Evolutionary conservation across 768 basidiomycete genomes (phyloP), one percentile per base, ranked within the genome.

Genomic region (Tulasnella calospora): DNA sequence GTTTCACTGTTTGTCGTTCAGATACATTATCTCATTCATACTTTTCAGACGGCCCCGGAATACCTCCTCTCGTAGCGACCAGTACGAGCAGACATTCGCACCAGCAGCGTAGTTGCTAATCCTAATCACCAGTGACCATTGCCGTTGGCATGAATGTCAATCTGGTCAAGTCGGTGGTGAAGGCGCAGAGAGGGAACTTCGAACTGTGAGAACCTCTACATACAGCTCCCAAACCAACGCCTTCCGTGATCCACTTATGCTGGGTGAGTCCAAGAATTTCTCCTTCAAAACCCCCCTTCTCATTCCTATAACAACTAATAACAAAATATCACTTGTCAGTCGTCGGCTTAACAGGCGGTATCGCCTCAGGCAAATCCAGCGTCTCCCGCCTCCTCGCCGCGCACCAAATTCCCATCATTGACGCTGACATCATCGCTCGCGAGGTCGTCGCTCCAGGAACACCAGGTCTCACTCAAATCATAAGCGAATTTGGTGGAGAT

Each of bases 361-460:
- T 99, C 78, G 94, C 96, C 30, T 96, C 95, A 9, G 96, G 97
- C 75, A 99, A 99, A 86, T 98, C 96, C 0, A 93, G 95, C 17
- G 98, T 96, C 15, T 94, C 96, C 0, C 84, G 85, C 9, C 86
- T 96, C 57, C 87, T 99, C 46, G 88, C 88, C 74, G 85, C 87
- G 0, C 90, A 90, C 81, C 82, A 84, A 40, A 85, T 99, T 40
- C 94, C 95, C n/a, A 86, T 99, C 81, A 89, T 99, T 81, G 98
- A 99, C 83, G 96, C 97, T 2, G 97, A 96, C 96, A 86, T 96
- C 94, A 80, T 97, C 95, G 78, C 87, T 90, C 97, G 99, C 98
- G 85, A 91, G 86, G 67, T 96, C 89, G 83, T 99, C 96, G 83
- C 98, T 98, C 12, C 91, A 94, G 94, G 94, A 69, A 93, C 94